phyloP scores from a whole-genome alignment of 306 rosid genomes.

The peach (Prunus persica) region DNA sequence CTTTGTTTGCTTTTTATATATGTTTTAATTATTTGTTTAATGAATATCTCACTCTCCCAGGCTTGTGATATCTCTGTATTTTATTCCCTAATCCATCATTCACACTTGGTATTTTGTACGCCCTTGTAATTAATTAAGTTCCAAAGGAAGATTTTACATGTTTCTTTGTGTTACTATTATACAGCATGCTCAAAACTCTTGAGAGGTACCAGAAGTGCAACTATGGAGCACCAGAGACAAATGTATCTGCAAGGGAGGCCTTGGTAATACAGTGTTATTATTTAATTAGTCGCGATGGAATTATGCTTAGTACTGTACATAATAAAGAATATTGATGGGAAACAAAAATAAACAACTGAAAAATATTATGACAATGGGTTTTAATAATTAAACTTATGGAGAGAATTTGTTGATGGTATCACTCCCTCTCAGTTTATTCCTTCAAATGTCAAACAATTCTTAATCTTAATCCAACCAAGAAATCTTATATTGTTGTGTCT shows the following conservation, averaged over 20 bases:
- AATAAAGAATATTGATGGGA: neutral
- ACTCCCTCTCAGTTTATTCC: no score
- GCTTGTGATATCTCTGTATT: neutral
- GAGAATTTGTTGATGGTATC: no score
- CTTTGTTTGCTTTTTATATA: neutral
- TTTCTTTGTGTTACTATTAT: neutral
- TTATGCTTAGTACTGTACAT: neutral
- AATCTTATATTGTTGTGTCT: no score
- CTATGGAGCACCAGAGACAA: constrained; percentile 92
- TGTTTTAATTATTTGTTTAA: neutral
- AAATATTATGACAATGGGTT: neutral
- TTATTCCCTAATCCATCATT: neutral
- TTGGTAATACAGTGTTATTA: constrained; percentile 49
- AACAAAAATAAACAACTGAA: neutral
- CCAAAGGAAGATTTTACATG: neutral
- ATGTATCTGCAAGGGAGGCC: constrained; percentile 84
- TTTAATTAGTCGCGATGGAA: neutral
- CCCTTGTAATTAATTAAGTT: neutral
- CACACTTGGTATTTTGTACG: neutral
- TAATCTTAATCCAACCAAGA: no score
- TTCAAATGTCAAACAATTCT: no score
- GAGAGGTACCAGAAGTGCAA: constrained; percentile 97
- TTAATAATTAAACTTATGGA: no score
- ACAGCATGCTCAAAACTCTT: constrained; percentile 98
- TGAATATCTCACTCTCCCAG: neutral